phyloP scores from a whole-genome alignment of 2,329 filamentous ascomycete genomes.

The Fusarium hainanense region DNA sequence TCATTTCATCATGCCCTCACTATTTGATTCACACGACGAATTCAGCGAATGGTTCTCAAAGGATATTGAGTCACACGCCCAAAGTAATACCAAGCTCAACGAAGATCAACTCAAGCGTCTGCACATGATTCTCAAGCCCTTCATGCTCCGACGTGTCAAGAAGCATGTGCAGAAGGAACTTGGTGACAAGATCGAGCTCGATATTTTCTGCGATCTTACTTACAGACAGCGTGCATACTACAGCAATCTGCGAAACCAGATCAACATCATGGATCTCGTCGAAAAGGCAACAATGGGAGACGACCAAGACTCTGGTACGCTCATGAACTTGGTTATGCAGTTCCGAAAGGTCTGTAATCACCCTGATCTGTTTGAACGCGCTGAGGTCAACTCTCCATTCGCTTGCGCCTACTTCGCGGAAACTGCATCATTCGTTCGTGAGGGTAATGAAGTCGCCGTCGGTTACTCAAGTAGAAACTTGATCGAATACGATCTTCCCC shows the following conservation, averaged over 20 bases:
- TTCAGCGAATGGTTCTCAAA: constrained; percentile 96
- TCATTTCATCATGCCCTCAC: constrained; percentile 99
- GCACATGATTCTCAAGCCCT: constrained; percentile 99
- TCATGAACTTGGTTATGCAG: constrained; percentile 99
- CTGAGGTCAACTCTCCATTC: constrained; percentile 88
- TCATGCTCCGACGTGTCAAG: constrained; percentile 99
- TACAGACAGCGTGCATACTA: constrained; percentile 97
- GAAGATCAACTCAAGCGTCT: constrained; percentile 96
- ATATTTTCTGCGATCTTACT: constrained; percentile 96
- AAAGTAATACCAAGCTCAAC: constrained; percentile 99
- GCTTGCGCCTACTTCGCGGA: constrained; percentile 90
- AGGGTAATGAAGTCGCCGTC: constrained; percentile 82
- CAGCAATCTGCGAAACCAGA: constrained; percentile 91
- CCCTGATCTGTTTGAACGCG: constrained; percentile 94
- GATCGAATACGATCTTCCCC: constrained; percentile 86
- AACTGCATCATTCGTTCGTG: constrained; percentile 92
- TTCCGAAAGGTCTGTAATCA: constrained; percentile 99
- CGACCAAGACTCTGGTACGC: constrained; percentile 91
- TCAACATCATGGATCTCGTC: constrained; percentile 98
- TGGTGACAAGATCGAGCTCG: constrained; percentile 97
- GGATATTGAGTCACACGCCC: constrained; percentile 96
- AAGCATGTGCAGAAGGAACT: constrained; percentile 99
- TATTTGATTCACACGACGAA: constrained; percentile 94
- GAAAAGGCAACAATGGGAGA: constrained; percentile 96
- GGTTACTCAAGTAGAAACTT: constrained; percentile 88